Conservation (phyloP, 1,284 basidiomycete species). For the Fomes fomentarius region DNA sequence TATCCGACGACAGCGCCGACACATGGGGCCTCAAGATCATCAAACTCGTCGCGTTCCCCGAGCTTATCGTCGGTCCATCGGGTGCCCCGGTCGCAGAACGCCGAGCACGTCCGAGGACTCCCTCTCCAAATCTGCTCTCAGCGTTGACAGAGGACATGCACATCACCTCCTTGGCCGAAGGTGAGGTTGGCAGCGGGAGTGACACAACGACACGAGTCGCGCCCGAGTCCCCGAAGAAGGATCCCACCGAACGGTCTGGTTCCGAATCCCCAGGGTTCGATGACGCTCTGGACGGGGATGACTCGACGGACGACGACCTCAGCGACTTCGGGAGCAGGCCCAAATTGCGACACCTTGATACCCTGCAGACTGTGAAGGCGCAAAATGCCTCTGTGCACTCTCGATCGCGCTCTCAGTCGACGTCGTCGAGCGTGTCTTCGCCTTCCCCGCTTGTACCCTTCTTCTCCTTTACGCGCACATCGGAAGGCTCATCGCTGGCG, state of each 20-base stretch:
- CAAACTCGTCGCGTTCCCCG: conserved; percentile 74
- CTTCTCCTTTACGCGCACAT: conserved; percentile 75
- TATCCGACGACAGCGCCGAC: conserved; percentile 62
- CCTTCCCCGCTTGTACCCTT: conserved; percentile 51
- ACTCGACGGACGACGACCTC: conserved; percentile 24
- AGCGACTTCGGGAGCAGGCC: conserved; percentile 9
- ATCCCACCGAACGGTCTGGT: conserved; percentile 16
- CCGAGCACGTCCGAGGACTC: conserved; percentile 2
- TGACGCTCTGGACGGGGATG: conserved; percentile 9
- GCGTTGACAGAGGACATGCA: conserved; percentile 16
- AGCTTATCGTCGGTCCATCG: conserved; percentile 51
- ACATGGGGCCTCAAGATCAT: conserved; percentile 75
- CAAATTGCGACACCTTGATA: conserved; percentile 17
- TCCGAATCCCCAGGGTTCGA: conserved; percentile 25
- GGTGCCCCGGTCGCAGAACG: not conserved
- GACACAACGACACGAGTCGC: conserved; percentile 33
- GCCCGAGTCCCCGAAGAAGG: conserved; percentile 30
- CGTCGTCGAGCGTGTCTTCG: conserved; percentile 20
- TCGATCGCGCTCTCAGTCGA: conserved; percentile 22
- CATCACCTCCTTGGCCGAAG: conserved; percentile 16
- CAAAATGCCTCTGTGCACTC: not conserved
- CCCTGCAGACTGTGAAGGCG: conserved; percentile 11
- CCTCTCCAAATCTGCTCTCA: conserved; percentile 3
- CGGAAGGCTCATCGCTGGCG: conserved; percentile 74
- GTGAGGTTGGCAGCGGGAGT: conserved; percentile 30